Conservation (phyloP, 73 alveolate genomes). For the Diophrys sp. region DNA sequence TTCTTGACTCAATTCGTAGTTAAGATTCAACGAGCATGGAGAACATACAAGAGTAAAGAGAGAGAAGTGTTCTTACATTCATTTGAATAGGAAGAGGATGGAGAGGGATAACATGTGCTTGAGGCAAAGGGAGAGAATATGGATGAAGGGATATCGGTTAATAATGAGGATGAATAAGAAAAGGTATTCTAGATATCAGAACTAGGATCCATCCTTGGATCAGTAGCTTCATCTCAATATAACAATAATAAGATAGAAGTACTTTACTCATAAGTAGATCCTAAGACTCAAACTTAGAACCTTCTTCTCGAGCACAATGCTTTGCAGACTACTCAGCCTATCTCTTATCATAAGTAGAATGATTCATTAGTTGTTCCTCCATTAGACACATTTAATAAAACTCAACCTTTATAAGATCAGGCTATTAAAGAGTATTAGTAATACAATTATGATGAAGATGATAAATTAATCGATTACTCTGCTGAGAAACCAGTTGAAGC, state of each 20-base stretch:
- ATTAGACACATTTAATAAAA: too few species aligned
- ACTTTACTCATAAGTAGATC: neutral
- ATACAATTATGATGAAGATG: neutral
- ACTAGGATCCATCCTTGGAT: neutral
- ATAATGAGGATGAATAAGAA: neutral
- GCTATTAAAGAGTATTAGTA: neutral
- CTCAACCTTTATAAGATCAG: neutral
- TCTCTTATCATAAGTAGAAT: neutral
- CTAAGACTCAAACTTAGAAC: neutral
- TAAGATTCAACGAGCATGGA: neutral
- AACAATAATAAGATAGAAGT: neutral
- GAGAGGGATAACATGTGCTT: too few species aligned
- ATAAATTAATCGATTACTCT: neutral
- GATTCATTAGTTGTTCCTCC: too few species aligned
- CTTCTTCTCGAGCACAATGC: neutral
- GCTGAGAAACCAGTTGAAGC: too few species aligned
- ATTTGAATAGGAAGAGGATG: neutral
- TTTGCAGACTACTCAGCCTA: neutral
- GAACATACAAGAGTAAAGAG: neutral
- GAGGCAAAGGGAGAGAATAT: neutral
- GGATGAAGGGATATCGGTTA: neutral
- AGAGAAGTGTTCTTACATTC: neutral
- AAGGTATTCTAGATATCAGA: neutral
- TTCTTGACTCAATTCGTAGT: neutral
- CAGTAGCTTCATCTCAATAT: neutral